Base-by-base conservation (phyloP, 345 rosid genomes). In the Hibiscus syriacus region DNA sequence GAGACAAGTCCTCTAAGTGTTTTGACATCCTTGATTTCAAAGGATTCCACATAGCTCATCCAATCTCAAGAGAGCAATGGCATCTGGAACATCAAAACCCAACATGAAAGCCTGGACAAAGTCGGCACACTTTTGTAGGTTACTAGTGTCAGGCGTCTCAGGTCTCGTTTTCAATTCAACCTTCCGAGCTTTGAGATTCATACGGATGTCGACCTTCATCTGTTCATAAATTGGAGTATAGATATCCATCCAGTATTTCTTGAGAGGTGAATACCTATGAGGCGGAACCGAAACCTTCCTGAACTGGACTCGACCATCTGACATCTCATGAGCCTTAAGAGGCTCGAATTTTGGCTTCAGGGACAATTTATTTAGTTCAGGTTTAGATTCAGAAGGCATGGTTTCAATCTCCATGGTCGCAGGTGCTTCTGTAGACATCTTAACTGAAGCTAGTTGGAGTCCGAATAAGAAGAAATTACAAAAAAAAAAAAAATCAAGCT, bases 31-130 rank as follows among this genome's bases (percentile, higher is more conserved):
- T 92, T 92, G 60, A 92, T 90, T 77, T 89, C 94, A 55, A 92
- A 87, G 6, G 98, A 89, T 49, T 92, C 96, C 1, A 87, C 89
- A 92, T 0, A 92, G 83, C 86, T 91, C 98, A 49, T 92, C 97
- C 55, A 92, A 29, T 11, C 92, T 87, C 65, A 92, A 63, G 19
- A 92, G 92, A 0, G 95, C 85, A 9, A 88, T 71, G 38, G 98
- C 98, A 53, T 92, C 95, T 0, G 80, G 68, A 5, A 85, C 85
- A 48, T 92, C 98, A 46, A 88, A 92, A 25, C 98, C 98, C 5
- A 92, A 64, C 97, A 88, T 86, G 78, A 90, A 90, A 9, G 92
- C 98, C n/a, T 86, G 97, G 4, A 90, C 92, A 70, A 89, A 92
- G 79, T 92, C 98, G 0, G 98, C 90, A 73, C 87, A 86, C 75